Percentiles rank a stretch among this genome's conserved stretches.
phyloP scores from a whole-genome alignment of 495 filamentous ascomycete genomes.

The Penicillium arizonense region DNA sequence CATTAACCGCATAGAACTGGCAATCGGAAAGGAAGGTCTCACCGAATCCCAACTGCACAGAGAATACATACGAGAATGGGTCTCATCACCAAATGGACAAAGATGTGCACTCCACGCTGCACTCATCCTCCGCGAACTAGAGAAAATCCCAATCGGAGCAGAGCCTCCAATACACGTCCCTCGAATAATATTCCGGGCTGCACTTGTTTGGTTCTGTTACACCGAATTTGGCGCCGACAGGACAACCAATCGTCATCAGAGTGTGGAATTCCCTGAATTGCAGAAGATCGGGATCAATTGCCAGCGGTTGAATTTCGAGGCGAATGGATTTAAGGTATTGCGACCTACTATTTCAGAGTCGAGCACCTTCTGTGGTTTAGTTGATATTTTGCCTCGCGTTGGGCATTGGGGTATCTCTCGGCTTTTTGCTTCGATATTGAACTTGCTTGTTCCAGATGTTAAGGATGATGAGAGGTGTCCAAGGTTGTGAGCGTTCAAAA shows the following conservation, averaged over 20 bases:
- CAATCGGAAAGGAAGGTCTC: slow-evolving; percentile 24
- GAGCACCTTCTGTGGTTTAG: slow-evolving; percentile 10
- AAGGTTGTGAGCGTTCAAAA: no score
- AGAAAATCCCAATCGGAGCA: slow-evolving; percentile 10
- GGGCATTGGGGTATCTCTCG: slow-evolving; percentile 14
- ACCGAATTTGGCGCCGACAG: slow-evolving; percentile 2
- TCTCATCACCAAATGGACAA: slow-evolving; percentile 13
- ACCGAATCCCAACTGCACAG: slow-evolving; percentile 3
- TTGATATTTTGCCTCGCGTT: slow-evolving; percentile 12
- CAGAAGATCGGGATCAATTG: slow-evolving; percentile 5
- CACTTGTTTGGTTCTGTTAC: slow-evolving; percentile 14
- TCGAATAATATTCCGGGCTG: slow-evolving; percentile 14
- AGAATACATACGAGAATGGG: slow-evolving; percentile 12
- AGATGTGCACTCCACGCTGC: slow-evolving; percentile 19
- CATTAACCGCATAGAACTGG: slow-evolving; percentile 28
- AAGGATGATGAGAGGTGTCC: no score
- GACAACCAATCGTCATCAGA: background rate
- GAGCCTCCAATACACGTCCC: slow-evolving; percentile 21
- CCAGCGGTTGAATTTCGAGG: slow-evolving; percentile 11
- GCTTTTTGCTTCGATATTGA: no score
- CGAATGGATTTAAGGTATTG: slow-evolving; percentile 6
- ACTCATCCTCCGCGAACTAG: slow-evolving; percentile 16
- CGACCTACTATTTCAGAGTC: slow-evolving; percentile 10
- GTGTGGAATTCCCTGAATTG: slow-evolving; percentile 9
- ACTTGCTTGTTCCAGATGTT: no score